These are phyloP conservation scores for Rugosomyces carneus DNA, from an alignment of 1,284 basidiomycete genomes.

Conservation along the genomic window DNA sequence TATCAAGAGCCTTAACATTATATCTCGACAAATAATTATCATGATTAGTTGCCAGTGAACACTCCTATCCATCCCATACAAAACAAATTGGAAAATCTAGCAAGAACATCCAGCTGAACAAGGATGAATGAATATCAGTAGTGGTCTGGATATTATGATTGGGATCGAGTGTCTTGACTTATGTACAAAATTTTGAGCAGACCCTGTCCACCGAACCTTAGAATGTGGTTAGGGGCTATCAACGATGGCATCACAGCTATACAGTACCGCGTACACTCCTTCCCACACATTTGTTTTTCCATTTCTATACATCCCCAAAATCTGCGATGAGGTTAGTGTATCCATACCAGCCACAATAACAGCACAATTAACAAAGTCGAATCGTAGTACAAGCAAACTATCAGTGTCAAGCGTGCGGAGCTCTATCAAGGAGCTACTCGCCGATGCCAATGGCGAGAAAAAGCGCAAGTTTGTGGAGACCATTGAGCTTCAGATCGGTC, in stretches of 20 bases:
- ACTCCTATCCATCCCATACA: too few relatives aligned
- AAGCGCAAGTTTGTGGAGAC: slow-evolving; percentile 90
- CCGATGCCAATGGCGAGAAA: slow-evolving; percentile 75
- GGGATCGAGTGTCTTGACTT: too few relatives aligned
- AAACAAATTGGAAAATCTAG: too few relatives aligned
- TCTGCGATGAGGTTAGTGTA: slow-evolving; percentile 24
- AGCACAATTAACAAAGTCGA: neutral
- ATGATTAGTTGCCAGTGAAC: too few relatives aligned
- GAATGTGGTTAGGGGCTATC: slow-evolving; percentile 17
- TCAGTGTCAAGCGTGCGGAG: slow-evolving; percentile 99
- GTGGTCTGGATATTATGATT: too few relatives aligned
- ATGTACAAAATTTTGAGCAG: too few relatives aligned
- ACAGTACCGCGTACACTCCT: slow-evolving; percentile 16
- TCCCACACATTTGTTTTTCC: slow-evolving; percentile 12
- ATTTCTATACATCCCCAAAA: slow-evolving; percentile 15
- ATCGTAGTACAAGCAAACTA: slow-evolving; percentile 54
- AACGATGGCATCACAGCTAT: slow-evolving; percentile 18
- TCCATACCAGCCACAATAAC: neutral
- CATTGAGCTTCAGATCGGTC: slow-evolving; percentile 93
- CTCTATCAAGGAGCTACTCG: slow-evolving; percentile 83
- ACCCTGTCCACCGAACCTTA: slow-evolving; percentile 17
- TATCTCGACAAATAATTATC: too few relatives aligned
- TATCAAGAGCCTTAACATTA: too few relatives aligned
- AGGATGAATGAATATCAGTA: too few relatives aligned
- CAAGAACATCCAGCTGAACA: too few relatives aligned